These are phyloP conservation scores for Citrus trifoliata DNA, from an alignment of 345 rosid genomes.

Conservation along the genomic window DNA sequence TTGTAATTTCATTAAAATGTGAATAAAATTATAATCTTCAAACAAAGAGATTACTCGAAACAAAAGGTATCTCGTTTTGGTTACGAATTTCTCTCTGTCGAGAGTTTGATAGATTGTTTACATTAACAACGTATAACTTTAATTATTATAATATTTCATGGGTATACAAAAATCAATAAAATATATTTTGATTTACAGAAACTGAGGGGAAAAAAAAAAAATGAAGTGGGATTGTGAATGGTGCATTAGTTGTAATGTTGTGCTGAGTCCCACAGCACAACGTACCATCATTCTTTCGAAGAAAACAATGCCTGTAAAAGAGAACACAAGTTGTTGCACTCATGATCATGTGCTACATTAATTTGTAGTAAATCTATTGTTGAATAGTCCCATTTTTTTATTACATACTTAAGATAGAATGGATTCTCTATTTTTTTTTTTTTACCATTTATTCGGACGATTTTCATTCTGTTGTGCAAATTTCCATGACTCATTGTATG, in stretches of 20 bases:
- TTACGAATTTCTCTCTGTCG: too few relatives aligned
- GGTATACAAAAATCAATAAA: neutral
- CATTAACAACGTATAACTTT: too few relatives aligned
- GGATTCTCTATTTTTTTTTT: neutral
- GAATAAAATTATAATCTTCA: too few relatives aligned
- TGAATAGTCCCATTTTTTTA: neutral
- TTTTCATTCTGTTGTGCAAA: neutral
- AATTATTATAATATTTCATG: too few relatives aligned
- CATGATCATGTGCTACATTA: neutral
- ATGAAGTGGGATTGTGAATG: neutral
- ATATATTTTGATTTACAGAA: neutral
- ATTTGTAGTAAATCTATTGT: neutral
- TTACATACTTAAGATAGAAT: too few relatives aligned
- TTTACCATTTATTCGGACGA: neutral
- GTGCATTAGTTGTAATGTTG: neutral
- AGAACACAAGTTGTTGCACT: neutral
- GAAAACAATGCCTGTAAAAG: neutral
- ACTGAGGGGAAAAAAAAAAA: neutral
- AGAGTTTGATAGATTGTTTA: too few relatives aligned
- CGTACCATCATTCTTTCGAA: neutral
- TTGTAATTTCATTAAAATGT: too few relatives aligned
- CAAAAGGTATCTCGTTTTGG: too few relatives aligned
- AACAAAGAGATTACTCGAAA: too few relatives aligned
- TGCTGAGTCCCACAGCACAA: neutral
- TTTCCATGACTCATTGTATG: neutral